Evolutionary conservation across 148 eudicot genomes (phyloP), one percentile per base, ranked within the genome.

Genomic region (Bassia scoparia): DNA sequence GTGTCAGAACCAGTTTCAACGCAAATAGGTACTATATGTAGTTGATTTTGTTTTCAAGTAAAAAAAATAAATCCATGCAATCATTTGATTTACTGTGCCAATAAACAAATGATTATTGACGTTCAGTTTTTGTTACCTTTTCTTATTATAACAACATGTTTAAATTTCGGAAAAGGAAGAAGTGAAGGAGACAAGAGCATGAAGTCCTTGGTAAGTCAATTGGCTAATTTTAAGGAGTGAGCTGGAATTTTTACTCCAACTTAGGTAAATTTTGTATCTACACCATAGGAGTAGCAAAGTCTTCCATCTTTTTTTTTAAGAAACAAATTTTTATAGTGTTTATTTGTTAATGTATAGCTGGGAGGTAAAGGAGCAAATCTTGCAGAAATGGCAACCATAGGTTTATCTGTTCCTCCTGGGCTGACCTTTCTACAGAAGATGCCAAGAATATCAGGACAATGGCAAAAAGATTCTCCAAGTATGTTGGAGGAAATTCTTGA

Each of bases 341-440:
- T 17, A 63, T 20, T n/a, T 58, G 24, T 78, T 34, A 21, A n/a
- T n/a, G n/a, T 61, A 27, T 62, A 50, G 99, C 83, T 96, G 86
- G 99, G 99, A 73, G 99, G 99, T 8, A 96, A 96, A 84, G 99
- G 99, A 69, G 99, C 99, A 62, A 96, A 96, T 76, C 89, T 96
- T 62, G 99, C 99, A 31, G 99, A 96, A 78, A 96, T 96, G 99
- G 96, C 99, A 18, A 92, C 89, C 89, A 92, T 96, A n/a, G 99
- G 99, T 12, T 72, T 96, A 68, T 96, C 99, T 11, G 99, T 96
- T 56, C 99, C 99, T 4, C 96, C 99, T 0, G 99, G 99, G 59
- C 81, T 96, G 70, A 96, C 99, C 56, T 96, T 80, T 96, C 99
- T 24, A 92, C 99, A 29, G 97, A 96, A 80, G 99, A 41, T 96